These are phyloP conservation scores for Vigna nakashimae DNA, from an alignment of 306 rosid species.

Conservation along the genomic window DNA sequence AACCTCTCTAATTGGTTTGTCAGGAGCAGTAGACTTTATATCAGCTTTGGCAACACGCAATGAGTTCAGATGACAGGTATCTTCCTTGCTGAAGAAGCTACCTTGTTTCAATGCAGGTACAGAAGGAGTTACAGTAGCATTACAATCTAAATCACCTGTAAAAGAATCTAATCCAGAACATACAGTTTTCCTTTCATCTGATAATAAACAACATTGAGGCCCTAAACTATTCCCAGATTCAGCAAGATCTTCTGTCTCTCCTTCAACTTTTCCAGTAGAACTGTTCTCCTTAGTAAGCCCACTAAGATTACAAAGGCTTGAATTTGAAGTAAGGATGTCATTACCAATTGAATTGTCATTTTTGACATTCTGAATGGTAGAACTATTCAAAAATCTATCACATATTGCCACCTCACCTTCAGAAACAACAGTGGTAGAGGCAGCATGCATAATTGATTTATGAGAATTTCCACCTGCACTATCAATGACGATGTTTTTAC, in stretches of 20 bases:
- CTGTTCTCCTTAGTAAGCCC: constrained; percentile 48
- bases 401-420: constrained; percentile 52
- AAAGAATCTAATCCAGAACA: constrained; percentile 53
- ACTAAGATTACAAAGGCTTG: constrained; percentile 52
- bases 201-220: constrained; percentile 46
- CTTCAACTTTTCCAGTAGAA: constrained; percentile 53
- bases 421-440: constrained; percentile 55
- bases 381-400: constrained; percentile 44
- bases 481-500: constrained; percentile 50
- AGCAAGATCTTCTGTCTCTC: constrained; percentile 47
- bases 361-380: constrained; percentile 49
- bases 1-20: constrained; percentile 59
- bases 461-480: constrained; percentile 47
- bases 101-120: constrained; percentile 46
- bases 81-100: constrained; percentile 48
- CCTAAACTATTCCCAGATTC: constrained; percentile 44
- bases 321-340: constrained; percentile 50
- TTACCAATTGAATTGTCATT: constrained; percentile 51
- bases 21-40: constrained; percentile 50
- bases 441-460: constrained; percentile 49
- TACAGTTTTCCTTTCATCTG: constrained; percentile 50
- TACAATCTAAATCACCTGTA: constrained; percentile 46
- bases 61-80: constrained; percentile 45
- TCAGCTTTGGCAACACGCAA: constrained; percentile 43
- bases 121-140: constrained; percentile 46